phyloP scores from a whole-genome alignment of 2,329 filamentous ascomycete genomes.

The Aureobasidium sp. region DNA sequence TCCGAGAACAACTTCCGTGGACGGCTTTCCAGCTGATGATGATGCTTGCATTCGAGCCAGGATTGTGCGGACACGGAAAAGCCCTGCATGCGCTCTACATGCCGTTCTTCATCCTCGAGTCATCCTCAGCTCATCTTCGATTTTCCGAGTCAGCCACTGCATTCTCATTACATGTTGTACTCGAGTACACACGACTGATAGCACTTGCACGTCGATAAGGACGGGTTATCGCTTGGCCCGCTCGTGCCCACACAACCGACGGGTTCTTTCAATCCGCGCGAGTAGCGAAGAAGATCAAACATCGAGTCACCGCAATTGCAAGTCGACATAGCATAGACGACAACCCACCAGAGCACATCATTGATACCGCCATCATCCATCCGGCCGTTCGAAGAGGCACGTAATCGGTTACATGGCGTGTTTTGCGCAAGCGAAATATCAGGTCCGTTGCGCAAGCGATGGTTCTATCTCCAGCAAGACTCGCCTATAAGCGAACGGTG shows the following conservation, averaged over 20 bases:
- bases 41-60: background rate
- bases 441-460: background rate
- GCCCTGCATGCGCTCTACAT: background rate
- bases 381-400: background rate
- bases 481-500: constrained; percentile 8
- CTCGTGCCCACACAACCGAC: background rate
- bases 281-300: background rate
- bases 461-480: background rate
- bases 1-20: background rate
- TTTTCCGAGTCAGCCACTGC: background rate
- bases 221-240: background rate
- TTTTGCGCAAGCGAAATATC: background rate
- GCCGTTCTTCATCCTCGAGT: background rate
- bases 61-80: background rate
- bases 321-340: background rate
- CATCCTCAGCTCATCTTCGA: background rate
- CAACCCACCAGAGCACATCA: background rate
- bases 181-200: background rate
- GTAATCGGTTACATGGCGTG: background rate
- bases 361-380: background rate
- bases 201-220: too few species aligned
- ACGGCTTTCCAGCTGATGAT: background rate
- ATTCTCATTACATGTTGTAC: background rate
- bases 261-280: background rate
- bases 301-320: background rate